These are phyloP conservation scores for Cucurbitaria berberidis DNA, from an alignment of 2,329 filamentous ascomycete genomes.

Conservation along the genomic window DNA sequence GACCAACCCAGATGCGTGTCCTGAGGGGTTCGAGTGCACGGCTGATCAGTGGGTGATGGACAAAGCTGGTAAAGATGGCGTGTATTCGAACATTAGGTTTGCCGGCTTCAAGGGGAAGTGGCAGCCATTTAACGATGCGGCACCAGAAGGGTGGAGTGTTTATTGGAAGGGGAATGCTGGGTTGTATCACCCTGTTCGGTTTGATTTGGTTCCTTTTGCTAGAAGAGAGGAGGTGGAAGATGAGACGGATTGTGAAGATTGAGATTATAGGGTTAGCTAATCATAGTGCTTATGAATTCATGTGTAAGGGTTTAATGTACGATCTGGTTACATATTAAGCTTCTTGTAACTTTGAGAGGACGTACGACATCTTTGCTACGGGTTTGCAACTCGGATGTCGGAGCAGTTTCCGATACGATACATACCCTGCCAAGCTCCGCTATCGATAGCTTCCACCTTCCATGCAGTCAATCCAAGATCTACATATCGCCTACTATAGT, in stretches of 20 bases:
- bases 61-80: neutral
- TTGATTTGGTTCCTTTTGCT: conserved; percentile 12
- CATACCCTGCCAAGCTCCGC: neutral
- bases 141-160: conserved; percentile 25
- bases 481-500: too few relatives aligned
- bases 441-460: neutral
- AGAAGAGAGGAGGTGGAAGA: neutral
- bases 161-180: conserved; percentile 25
- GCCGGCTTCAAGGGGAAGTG: conserved; percentile 21
- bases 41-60: conserved; percentile 18
- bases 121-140: conserved; percentile 24
- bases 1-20: conserved; percentile 14
- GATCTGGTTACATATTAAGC: too few relatives aligned
- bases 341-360: too few relatives aligned
- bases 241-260: neutral
- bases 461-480: neutral
- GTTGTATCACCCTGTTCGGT: conserved; percentile 4
- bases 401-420: neutral
- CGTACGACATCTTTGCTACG: too few relatives aligned
- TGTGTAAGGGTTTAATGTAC: too few relatives aligned
- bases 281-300: too few relatives aligned
- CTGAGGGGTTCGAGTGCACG: conserved; percentile 15
- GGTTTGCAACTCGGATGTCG: too few relatives aligned
- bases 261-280: neutral
- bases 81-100: conserved; percentile 11